Evolutionary conservation across 2,329 filamentous ascomycete genomes (phyloP), one percentile per base, ranked within the genome.

Genomic region (Alternaria angustiovoidea): DNA sequence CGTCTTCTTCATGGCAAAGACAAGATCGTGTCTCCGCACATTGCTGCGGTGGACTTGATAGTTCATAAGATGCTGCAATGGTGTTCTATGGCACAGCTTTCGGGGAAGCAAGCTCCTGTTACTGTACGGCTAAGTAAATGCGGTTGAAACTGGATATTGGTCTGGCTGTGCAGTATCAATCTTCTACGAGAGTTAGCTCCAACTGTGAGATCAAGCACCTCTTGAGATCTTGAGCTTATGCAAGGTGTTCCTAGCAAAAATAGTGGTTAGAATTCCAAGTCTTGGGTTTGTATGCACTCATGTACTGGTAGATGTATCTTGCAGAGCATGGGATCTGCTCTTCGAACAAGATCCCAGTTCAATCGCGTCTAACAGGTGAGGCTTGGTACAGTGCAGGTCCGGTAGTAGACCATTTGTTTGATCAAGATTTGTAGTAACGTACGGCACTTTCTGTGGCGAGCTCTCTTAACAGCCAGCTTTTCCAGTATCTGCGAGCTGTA

Each of bases 21-120:
- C 42, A 46, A 46, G 24, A 61, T 42, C 55, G 46, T 61, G 48
- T 55, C 57, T 30, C 47, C 62, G 60, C 59, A 22, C 61, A 65
- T 58, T 30, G 48, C 53, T 39, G 54, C 43, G 20, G 47, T 49
- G 46, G 30, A 49, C 46, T 22, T 22, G 5, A 24, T 9, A 24
- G 20, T 34, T 26, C 28, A 34, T 11, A 20, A 26, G 20, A 49
- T 49, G 36, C 28, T 62, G 46, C 47, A 36, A 49, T 26, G 52
- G 44, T 22, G 52, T 26, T 56, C 48, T 18, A 58, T 43, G 52
- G 51, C 53, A 58, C 53, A 32, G 34, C 36, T 12, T 49, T 24
- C 20, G 4, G 14, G 22, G 14, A 49, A 49, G 20, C 32, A 36
- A 51, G 36, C 38, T 26, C 16, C 16, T 26, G 34, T 16, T 8